A percentile compares a stretch with the other conserved stretches of the same genome.
Evolutionary conservation across 768 basidiomycete genomes (phyloP).

Genomic region (Scleroderma bovista): DNA sequence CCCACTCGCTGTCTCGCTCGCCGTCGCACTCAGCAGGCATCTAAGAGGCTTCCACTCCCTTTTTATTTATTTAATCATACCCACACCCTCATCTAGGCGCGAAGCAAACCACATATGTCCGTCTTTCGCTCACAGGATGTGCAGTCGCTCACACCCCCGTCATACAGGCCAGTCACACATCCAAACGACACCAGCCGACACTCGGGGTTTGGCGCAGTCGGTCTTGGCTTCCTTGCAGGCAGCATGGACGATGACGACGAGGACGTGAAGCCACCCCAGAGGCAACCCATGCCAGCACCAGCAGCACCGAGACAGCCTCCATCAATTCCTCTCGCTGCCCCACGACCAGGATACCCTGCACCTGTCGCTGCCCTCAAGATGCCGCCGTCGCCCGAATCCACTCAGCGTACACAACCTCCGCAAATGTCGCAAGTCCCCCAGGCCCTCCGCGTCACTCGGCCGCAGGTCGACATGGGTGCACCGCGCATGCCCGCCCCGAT

Average conservation of each 20-base stretch:
- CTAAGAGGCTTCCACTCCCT: constrained; percentile 27
- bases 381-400: constrained; percentile 29
- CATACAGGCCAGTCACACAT: too few species aligned
- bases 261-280: constrained; percentile 11
- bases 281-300: constrained; percentile 30
- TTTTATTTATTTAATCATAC: constrained; percentile 11
- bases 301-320: constrained; percentile 28
- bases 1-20: constrained; percentile 22
- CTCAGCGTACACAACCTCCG: constrained; percentile 13
- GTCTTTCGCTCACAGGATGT: too few species aligned
- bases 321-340: constrained; percentile 53
- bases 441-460: constrained; percentile 15
- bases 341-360: constrained; percentile 69
- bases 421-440: constrained; percentile 29
- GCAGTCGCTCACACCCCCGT: too few species aligned
- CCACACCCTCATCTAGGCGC: too few species aligned
- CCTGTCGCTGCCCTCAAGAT: constrained; percentile 63
- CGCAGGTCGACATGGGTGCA: constrained; percentile 11
- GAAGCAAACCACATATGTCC: too few species aligned
- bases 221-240: constrained; percentile 42
- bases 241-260: constrained; percentile 38
- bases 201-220: constrained; percentile 50
- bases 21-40: constrained; percentile 1
- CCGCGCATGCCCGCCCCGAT: constrained; percentile 28
- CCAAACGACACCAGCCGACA: constrained; percentile 37